phyloP scores from a whole-genome alignment of 805 yeast species.

The Starmerella vitae region DNA sequence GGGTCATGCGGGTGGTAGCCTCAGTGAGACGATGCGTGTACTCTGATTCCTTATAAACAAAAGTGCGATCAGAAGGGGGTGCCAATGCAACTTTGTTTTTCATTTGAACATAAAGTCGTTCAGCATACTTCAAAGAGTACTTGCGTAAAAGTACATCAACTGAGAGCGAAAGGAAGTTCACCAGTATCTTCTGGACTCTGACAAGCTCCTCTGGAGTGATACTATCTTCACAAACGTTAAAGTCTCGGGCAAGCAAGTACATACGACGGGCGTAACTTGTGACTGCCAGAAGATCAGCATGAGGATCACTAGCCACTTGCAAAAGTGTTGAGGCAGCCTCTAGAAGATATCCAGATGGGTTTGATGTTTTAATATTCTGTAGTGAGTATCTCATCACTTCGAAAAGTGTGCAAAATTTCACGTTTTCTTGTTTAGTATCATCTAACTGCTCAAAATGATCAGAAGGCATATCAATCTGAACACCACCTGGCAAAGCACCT shows the following conservation, averaged over 20 bases:
- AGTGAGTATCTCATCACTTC: constrained; percentile 51
- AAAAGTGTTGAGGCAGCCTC: constrained; percentile 51
- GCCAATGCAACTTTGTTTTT: constrained; percentile 23
- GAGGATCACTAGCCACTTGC: constrained; percentile 35
- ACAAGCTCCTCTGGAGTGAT: constrained; percentile 30
- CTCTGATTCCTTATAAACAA: constrained; percentile 23
- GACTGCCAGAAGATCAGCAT: constrained; percentile 29
- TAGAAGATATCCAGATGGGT: constrained; percentile 68
- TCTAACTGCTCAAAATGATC: constrained; percentile 6
- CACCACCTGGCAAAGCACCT: constrained; percentile 18
- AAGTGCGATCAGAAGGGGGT: constrained; percentile 20
- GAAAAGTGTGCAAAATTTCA: constrained; percentile 51
- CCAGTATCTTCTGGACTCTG: constrained; percentile 50
- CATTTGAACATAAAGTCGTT: constrained; percentile 26
- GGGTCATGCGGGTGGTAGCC: constrained; percentile 32
- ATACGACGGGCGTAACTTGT: constrained; percentile 46
- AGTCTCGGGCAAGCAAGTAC: constrained; percentile 44
- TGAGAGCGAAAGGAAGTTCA: constrained; percentile 45
- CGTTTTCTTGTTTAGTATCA: constrained; percentile 15
- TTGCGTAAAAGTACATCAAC: constrained; percentile 32
- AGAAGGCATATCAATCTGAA: constrained; percentile 5
- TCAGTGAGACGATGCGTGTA: constrained; percentile 25
- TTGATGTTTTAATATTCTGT: constrained; percentile 48
- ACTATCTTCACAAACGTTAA: constrained; percentile 26
- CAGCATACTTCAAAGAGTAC: constrained; percentile 23